Conservation (phyloP, 768 basidiomycete genomes). For the Termitomyces heimii region DNA sequence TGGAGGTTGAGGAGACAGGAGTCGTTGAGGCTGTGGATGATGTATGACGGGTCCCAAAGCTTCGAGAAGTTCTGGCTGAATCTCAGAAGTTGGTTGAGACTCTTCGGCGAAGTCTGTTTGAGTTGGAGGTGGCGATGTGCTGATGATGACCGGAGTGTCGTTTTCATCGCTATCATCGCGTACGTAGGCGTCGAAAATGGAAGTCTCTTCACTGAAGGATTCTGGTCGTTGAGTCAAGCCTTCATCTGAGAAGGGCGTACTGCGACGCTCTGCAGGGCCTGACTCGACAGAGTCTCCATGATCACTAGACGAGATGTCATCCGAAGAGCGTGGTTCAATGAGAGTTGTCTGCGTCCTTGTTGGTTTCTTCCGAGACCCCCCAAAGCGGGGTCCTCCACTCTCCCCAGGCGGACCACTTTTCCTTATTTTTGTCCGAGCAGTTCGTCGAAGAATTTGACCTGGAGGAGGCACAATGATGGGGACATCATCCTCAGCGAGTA, state of each 20-base stretch:
- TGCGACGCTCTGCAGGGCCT: slow-evolving; percentile 24
- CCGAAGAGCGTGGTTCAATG: slow-evolving; percentile 53
- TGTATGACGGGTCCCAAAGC: slow-evolving; percentile 43
- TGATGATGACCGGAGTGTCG: slow-evolving; percentile 21
- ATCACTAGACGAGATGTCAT: slow-evolving; percentile 68
- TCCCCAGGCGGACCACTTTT: slow-evolving; percentile 74
- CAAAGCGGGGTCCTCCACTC: slow-evolving; percentile 81
- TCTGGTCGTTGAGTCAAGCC: slow-evolving; percentile 46
- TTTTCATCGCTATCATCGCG: slow-evolving; percentile 44
- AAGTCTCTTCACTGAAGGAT: slow-evolving; percentile 75
- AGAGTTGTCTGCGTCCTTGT: slow-evolving; percentile 20
- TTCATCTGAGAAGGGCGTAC: slow-evolving; percentile 44
- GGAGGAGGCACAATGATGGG: slow-evolving; percentile 89
- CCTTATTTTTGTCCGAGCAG: slow-evolving; percentile 93
- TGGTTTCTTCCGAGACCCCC: slow-evolving; percentile 36
- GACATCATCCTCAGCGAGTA: slow-evolving; percentile 79
- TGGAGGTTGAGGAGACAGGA: slow-evolving; percentile 34
- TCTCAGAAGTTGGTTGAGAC: slow-evolving; percentile 17
- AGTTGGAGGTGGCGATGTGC: slow-evolving; percentile 23
- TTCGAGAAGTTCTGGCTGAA: slow-evolving; percentile 27
- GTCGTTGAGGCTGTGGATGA: slow-evolving; percentile 63
- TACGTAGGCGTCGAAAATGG: slow-evolving; percentile 82
- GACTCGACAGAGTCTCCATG: slow-evolving; percentile 49
- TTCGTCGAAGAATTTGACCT: slow-evolving; percentile 83
- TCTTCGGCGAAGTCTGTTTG: slow-evolving; percentile 15